Base-by-base conservation (phyloP, 495 filamentous ascomycete genomes). In the Alectoria sarmentosa region DNA sequence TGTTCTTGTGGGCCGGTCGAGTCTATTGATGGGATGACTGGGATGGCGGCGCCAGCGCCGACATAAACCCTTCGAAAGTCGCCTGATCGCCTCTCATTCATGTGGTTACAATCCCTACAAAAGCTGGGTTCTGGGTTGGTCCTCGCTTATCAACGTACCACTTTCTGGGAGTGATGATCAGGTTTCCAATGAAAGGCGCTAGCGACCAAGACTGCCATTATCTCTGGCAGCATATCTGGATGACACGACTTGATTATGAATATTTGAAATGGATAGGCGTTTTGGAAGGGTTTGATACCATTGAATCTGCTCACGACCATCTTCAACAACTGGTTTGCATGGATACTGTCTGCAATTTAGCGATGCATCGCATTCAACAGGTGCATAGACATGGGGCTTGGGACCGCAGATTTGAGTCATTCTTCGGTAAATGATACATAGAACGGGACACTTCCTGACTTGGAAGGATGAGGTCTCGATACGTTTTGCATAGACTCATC, bases 1-100 rank as follows among this genome's bases (percentile, higher is more conserved):
- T 96, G 91, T 76, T 96, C 92, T 17, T 98, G 94, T 74, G 86
- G 88, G 36, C 93, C 95, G 1, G 91, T 96, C 15, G 87, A 90
- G 70, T 77, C 83, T 57, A 81, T 75, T 28, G 69, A 73, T 41
- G 74, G 70, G 15, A 75, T 75, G 64, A 74, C 72, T 15, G 71
- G 70, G 19, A 65, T 64, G 4, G 66, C 70, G 48, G 72, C 73
- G 30, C 73, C 73, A 37, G 66, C 37, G 28, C 67, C 70, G 15
- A 74, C 73, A 14, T 74, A 63, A 64, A 46, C 3, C 19, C 30
- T 10, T 65, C 36, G 26, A 10, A 15, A 2, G 32, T 7, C 17
- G 52, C 52, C 7, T 1, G 26, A 19, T 4, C 23, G 13, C 46
- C 26, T 54, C 13, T 32, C 30, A 30, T 54, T 54, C 13, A 32